Conservation (phyloP, 2,329 filamentous ascomycete genomes). For the Alternaria brassicae region DNA sequence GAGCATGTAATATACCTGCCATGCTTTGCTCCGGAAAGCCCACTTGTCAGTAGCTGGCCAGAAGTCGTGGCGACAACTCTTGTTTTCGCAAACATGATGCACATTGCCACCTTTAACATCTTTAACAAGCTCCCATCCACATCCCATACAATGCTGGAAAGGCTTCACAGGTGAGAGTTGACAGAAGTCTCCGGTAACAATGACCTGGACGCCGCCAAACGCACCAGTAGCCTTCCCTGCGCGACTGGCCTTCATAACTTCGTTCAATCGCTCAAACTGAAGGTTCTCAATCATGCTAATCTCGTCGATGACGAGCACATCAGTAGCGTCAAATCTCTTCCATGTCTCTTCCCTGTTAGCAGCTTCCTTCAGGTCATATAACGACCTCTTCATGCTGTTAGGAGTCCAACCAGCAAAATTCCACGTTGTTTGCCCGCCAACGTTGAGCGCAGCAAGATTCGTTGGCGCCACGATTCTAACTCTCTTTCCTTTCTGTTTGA, state of each 20-base stretch:
- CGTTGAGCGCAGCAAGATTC: constrained; percentile 64
- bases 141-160: constrained; percentile 61
- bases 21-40: constrained; percentile 65
- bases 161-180: constrained; percentile 65
- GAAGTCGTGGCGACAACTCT: constrained; percentile 45
- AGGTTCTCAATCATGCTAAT: constrained; percentile 69
- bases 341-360: constrained; percentile 47
- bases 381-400: constrained; percentile 53
- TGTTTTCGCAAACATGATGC: constrained; percentile 30
- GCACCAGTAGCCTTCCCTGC: constrained; percentile 22
- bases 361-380: constrained; percentile 45
- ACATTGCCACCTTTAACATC: constrained; percentile 15
- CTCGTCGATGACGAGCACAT: constrained; percentile 70
- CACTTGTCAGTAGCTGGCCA: constrained; percentile 61
- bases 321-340: constrained; percentile 52
- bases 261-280: constrained; percentile 60
- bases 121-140: constrained; percentile 49
- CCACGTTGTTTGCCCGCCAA: constrained; percentile 65
- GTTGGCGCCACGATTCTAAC: constrained; percentile 67
- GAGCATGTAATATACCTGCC: constrained; percentile 48
- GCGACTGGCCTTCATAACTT: constrained; percentile 52
- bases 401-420: constrained; percentile 65
- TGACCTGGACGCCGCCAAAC: constrained; percentile 61
- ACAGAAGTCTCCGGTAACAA: constrained; percentile 63
- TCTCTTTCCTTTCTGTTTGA: constrained; percentile 43